phyloP scores from a whole-genome alignment of 768 basidiomycete genomes.

The Amanita inopinata region DNA sequence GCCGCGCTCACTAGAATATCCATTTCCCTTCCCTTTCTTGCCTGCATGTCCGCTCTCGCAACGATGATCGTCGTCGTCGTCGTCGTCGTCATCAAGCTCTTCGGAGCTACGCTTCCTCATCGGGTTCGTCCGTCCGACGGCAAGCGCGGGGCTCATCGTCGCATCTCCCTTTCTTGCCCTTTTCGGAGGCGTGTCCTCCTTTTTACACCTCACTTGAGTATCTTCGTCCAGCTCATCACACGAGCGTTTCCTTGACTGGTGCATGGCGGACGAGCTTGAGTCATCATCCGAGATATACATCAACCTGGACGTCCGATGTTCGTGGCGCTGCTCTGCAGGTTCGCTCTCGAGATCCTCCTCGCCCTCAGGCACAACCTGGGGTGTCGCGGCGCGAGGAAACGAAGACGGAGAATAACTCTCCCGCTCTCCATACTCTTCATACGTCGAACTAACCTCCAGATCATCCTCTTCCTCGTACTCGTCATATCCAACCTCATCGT shows the following conservation, averaged over 20 bases:
- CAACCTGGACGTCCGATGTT: neutral
- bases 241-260: slow-evolving; percentile 14
- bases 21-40: neutral
- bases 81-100: slow-evolving; percentile 30
- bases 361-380: slow-evolving; percentile 1
- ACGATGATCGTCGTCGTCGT: slow-evolving; percentile 6
- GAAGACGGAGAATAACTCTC: slow-evolving; percentile 10
- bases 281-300: slow-evolving; percentile 2
- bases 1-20: neutral
- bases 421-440: slow-evolving; percentile 20
- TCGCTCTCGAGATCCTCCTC: slow-evolving; percentile 12
- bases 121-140: slow-evolving; percentile 2
- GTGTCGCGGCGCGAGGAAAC: neutral
- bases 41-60: neutral
- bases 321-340: neutral
- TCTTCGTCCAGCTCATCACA: slow-evolving; percentile 14
- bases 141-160: neutral
- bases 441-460: slow-evolving; percentile 23
- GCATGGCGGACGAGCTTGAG: neutral
- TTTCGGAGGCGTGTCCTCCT: slow-evolving; percentile 13
- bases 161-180: slow-evolving; percentile 10
- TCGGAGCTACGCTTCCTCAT: slow-evolving; percentile 41
- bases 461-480: slow-evolving; percentile 19
- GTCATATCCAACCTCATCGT: slow-evolving; percentile 17
- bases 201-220: neutral